Evolutionary conservation across 257 asterid genomes (phyloP).

Genomic region (Cynanchum wilfordii): DNA sequence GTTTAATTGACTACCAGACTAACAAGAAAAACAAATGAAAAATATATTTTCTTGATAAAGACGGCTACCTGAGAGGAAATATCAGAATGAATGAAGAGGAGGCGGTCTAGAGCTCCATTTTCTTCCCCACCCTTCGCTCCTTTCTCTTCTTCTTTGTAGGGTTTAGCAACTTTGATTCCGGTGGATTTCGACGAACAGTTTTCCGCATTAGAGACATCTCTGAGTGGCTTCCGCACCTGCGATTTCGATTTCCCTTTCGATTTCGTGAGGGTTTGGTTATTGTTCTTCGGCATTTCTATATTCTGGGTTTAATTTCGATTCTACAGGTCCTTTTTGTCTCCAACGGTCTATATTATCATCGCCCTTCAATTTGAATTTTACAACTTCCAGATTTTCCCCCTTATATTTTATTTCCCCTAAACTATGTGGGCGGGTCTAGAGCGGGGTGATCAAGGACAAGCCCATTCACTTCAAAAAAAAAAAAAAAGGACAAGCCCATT

Average conservation of each 20-base stretch:
- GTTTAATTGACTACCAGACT: background rate
- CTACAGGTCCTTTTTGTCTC: too few relatives aligned
- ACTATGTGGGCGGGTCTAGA: background rate
- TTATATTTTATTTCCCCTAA: background rate
- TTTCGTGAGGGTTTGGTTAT: slow-evolving; percentile 15
- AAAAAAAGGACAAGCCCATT: too few relatives aligned
- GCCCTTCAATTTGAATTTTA: slow-evolving; percentile 2
- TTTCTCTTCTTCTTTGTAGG: slow-evolving; percentile 15
- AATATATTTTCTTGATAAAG: background rate
- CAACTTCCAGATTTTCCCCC: background rate
- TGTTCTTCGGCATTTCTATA: slow-evolving; percentile 37
- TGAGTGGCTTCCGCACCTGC: slow-evolving; percentile 43
- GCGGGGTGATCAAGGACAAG: too few relatives aligned
- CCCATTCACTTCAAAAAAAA: too few relatives aligned
- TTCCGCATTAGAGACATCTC: slow-evolving; percentile 49
- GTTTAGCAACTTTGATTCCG: slow-evolving; percentile 2
- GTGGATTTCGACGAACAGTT: slow-evolving; percentile 1
- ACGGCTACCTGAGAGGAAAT: slow-evolving; percentile 55
- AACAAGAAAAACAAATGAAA: background rate
- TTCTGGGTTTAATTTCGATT: slow-evolving; percentile 7
- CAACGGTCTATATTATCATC: slow-evolving; percentile 6
- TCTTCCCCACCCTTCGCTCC: slow-evolving; percentile 16
- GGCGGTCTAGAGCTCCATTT: slow-evolving; percentile 47
- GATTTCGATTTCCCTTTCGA: slow-evolving; percentile 35
- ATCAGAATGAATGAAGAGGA: slow-evolving; percentile 67